Base-by-base conservation (phyloP, 2,329 filamentous ascomycete genomes). In the Diaporthe sp. region DNA sequence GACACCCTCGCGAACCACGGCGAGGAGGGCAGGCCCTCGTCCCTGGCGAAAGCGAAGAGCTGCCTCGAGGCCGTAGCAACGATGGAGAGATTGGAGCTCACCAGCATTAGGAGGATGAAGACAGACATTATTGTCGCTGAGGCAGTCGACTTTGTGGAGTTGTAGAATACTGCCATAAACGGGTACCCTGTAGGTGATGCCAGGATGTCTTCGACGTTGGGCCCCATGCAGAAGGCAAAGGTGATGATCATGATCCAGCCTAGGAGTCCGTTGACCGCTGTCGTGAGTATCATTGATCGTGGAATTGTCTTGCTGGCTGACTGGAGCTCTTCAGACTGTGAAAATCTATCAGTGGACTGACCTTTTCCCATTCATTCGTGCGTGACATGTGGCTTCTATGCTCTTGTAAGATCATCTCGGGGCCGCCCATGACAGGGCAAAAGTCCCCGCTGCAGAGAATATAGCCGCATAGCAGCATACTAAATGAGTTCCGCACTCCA, bases 271-370 rank as follows among this genome's bases (percentile, higher is more conserved):
- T 85, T 86, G 45, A 84, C 74, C 0, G 77, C 55, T 7, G 82
- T 77, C 1, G 79, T 79, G 61, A 78, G 79, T 58, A 86, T 80
- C 76, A 86, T 85, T 12, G 83, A 81, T n/a, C 77, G 78, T 4
- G 84, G 85, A 3, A 86, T 78, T 1, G 81, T 80, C 4, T 76
- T 76, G 1, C 80, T 80, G 15, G 74, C 75, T 19, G 40, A 38
- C 17, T 76, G 68, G n/a, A 77, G 12, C 75, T 85, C 84, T 75
- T 85, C 84, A 17, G 83, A 79, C 77, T 60, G 12, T 58, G 33
- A 4, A 5, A 10, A 15, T 2, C 6, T 25, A 19, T 70, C 12
- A 70, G 52, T 25, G 19, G 12, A 4, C 35, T 40, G 33, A 17
- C 9, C 8, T 25, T 25, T n/a, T 50, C 17, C 10, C 28, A 33